Conservation (phyloP, 805 yeast species). For the Candida easanensis region DNA sequence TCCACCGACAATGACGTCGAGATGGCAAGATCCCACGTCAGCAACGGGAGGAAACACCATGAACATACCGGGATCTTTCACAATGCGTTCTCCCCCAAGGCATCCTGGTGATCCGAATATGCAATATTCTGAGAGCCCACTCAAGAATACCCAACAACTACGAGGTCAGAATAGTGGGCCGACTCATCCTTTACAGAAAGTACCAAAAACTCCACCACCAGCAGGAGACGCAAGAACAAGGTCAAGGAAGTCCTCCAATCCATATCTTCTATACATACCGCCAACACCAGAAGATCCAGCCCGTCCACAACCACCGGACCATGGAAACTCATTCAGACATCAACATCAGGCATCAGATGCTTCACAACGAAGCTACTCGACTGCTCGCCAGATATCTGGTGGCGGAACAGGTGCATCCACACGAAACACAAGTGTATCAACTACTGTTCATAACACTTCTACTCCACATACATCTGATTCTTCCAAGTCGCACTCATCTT, state of each 20-base stretch:
- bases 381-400: slow-evolving; percentile 10
- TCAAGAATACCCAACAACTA: background rate
- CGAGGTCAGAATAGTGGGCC: background rate
- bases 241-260: slow-evolving; percentile 10
- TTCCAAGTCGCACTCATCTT: slow-evolving; percentile 1
- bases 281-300: slow-evolving; percentile 23
- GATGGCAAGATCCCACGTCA: slow-evolving; percentile 11
- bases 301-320: slow-evolving; percentile 1
- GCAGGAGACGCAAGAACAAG: slow-evolving; percentile 5
- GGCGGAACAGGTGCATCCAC: slow-evolving; percentile 9
- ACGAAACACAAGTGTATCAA: slow-evolving; percentile 5
- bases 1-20: slow-evolving; percentile 6
- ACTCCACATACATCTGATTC: slow-evolving; percentile 2
- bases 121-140: background rate
- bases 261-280: slow-evolving; percentile 27
- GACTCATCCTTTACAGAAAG: background rate
- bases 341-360: slow-evolving; percentile 13
- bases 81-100: background rate
- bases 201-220: slow-evolving; percentile 1
- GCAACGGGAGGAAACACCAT: slow-evolving; percentile 1
- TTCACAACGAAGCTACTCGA: slow-evolving; percentile 8
- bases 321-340: slow-evolving; percentile 2
- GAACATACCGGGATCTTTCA: slow-evolving; percentile 9
- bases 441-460: slow-evolving; percentile 11
- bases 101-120: background rate